A percentile compares a stretch with the other conserved stretches of the same genome.
Conservation (phyloP, 495 filamentous ascomycete species). For the Zalerion maritima region DNA sequence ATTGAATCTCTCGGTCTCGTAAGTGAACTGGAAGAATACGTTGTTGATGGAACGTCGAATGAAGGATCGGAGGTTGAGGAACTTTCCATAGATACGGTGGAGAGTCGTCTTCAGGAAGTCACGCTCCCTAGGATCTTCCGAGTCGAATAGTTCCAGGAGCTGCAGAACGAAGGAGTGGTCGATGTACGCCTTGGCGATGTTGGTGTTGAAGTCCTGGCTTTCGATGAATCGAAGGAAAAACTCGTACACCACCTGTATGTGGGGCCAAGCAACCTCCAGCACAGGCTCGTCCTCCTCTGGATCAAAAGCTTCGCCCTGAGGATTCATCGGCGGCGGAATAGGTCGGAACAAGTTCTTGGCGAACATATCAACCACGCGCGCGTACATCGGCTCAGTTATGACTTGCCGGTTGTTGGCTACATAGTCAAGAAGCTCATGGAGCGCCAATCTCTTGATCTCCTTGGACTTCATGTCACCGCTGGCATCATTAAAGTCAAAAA, state of each 20-base stretch:
- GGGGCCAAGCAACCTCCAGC: conserved; percentile 95
- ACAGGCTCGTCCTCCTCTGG: conserved; percentile 98
- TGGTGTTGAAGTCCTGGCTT: conserved; percentile 99
- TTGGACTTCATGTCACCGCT: conserved; percentile 99
- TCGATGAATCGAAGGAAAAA: conserved; percentile 99
- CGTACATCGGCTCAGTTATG: conserved; percentile 98
- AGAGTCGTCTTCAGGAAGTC: conserved; percentile 98
- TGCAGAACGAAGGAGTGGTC: conserved; percentile 96
- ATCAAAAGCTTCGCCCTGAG: conserved; percentile 95
- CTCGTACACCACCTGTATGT: conserved; percentile 99
- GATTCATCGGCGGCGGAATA: conserved; percentile 92
- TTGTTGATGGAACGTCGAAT: conserved; percentile 99
- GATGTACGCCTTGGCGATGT: conserved; percentile 98
- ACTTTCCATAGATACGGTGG: conserved; percentile 98
- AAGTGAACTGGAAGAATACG: conserved; percentile 99
- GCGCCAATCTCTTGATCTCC: conserved; percentile 93
- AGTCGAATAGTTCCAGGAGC: conserved; percentile 96
- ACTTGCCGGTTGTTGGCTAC: conserved; percentile 97
- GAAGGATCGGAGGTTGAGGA: conserved; percentile 92
- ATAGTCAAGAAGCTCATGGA: conserved; percentile 95
- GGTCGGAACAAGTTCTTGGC: conserved; percentile 96
- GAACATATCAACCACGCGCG: conserved; percentile 97
- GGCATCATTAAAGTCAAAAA: conserved; percentile 99
- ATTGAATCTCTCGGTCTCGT: conserved; percentile 97
- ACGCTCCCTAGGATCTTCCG: conserved; percentile 90